Conservation (phyloP, 176 grass and related monocot species). For the Oryza longistaminata region DNA sequence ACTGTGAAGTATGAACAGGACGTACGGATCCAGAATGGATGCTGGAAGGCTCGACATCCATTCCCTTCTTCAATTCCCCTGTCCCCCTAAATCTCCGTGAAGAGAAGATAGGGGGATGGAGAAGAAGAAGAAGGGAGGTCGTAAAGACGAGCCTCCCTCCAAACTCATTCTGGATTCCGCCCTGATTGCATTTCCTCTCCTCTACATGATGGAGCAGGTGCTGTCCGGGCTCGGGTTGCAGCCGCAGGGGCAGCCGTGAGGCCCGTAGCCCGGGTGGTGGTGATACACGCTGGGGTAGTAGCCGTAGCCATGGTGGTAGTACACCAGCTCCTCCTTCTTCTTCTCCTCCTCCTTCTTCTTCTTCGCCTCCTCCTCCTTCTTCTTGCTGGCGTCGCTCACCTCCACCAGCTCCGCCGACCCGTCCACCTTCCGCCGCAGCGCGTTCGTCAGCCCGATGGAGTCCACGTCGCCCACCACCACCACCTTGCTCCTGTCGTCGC, state of each 20-base stretch:
- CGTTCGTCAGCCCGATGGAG: constrained; percentile 42
- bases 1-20: too few relatives aligned
- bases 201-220: neutral
- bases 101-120: too few relatives aligned
- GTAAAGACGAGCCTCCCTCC: too few relatives aligned
- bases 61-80: too few relatives aligned
- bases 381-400: constrained; percentile 30
- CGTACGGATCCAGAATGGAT: too few relatives aligned
- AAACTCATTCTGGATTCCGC: too few relatives aligned
- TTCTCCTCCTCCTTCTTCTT: neutral
- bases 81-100: too few relatives aligned
- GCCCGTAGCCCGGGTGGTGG: neutral
- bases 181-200: too few relatives aligned
- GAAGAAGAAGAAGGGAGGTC: too few relatives aligned
- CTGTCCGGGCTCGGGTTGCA: neutral
- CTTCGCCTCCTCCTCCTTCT: constrained; percentile 11
- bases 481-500: constrained; percentile 27
- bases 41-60: too few relatives aligned
- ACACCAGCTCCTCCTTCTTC: too few relatives aligned
- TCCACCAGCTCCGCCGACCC: constrained; percentile 22
- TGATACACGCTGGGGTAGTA: neutral
- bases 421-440: constrained; percentile 41
- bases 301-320: neutral
- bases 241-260: neutral
- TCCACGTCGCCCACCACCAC: constrained; percentile 32